Conservation (phyloP, 192 early-diverging fungal genomes). For the Linnemannia zychae region DNA sequence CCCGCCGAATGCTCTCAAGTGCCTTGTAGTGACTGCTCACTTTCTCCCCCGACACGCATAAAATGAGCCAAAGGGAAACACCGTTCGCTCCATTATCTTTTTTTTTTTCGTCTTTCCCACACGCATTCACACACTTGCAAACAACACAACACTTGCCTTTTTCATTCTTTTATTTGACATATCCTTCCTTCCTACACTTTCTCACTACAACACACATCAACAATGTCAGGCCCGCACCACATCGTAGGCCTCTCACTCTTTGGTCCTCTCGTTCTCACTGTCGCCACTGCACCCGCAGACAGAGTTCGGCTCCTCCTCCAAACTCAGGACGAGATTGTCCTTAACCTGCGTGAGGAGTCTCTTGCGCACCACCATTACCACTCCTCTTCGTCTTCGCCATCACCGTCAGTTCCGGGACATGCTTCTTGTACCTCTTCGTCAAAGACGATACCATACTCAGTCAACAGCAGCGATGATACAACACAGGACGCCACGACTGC, state of each 20-base stretch:
- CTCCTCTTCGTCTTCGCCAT: neutral
- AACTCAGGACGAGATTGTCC: constrained; percentile 49
- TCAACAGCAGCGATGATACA: neutral
- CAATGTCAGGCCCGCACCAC: constrained; percentile 4
- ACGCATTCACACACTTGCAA: neutral
- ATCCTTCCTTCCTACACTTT: neutral
- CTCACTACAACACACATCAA: neutral
- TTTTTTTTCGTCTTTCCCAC: neutral
- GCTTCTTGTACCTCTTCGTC: neutral
- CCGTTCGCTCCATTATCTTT: neutral
- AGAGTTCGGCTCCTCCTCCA: constrained; percentile 41
- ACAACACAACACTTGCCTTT: neutral
- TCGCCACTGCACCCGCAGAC: constrained; percentile 29
- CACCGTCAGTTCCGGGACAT: neutral
- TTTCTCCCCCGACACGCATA: neutral
- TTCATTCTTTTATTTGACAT: neutral
- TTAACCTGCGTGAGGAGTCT: constrained; percentile 47
- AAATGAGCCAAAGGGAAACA: neutral
- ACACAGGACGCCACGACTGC: no score
- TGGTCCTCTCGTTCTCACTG: constrained; percentile 13
- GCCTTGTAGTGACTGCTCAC: neutral
- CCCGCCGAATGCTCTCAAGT: neutral
- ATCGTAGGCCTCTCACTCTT: constrained; percentile 20
- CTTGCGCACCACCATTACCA: constrained; percentile 2
- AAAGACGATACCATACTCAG: neutral